phyloP scores from a whole-genome alignment of 371 early-diverging fungal species.

The Mucor indicus region DNA sequence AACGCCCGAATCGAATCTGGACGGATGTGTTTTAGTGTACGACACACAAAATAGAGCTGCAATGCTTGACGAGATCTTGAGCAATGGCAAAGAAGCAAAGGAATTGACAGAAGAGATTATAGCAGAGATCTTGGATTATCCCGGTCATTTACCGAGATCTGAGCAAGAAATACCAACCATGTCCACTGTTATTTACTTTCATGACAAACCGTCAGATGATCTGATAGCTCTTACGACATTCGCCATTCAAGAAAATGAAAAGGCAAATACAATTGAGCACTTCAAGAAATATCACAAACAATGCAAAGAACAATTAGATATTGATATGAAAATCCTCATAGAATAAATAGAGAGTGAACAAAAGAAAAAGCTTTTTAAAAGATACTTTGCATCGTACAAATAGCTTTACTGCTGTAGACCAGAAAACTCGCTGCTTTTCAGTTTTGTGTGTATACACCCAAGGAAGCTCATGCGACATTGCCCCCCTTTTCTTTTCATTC shows the following conservation, averaged over 20 bases:
- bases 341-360: slow-evolving; percentile 4
- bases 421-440: too few species aligned
- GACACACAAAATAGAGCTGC: background rate
- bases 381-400: too few species aligned
- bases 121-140: slow-evolving; percentile 56
- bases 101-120: slow-evolving; percentile 37
- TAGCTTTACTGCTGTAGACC: too few species aligned
- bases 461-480: too few species aligned
- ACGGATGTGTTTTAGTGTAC: slow-evolving; percentile 13
- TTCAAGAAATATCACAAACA: slow-evolving; percentile 16
- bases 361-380: too few species aligned
- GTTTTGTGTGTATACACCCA: too few species aligned
- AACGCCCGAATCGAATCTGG: slow-evolving; percentile 14
- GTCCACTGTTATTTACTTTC: slow-evolving; percentile 56
- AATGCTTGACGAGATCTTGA: background rate
- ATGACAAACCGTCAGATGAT: slow-evolving; percentile 20
- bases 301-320: slow-evolving; percentile 9
- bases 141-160: slow-evolving; percentile 53
- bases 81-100: background rate
- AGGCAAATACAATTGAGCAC: slow-evolving; percentile 13
- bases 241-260: slow-evolving; percentile 23
- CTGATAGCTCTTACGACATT: slow-evolving; percentile 34
- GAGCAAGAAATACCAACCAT: slow-evolving; percentile 40
- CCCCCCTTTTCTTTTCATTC: too few species aligned
- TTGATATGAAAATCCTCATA: slow-evolving; percentile 14